A percentile compares a stretch with the other conserved stretches of the same genome.
Conservation (phyloP, 1,284 basidiomycete species). For the Entoloma clypeatum region DNA sequence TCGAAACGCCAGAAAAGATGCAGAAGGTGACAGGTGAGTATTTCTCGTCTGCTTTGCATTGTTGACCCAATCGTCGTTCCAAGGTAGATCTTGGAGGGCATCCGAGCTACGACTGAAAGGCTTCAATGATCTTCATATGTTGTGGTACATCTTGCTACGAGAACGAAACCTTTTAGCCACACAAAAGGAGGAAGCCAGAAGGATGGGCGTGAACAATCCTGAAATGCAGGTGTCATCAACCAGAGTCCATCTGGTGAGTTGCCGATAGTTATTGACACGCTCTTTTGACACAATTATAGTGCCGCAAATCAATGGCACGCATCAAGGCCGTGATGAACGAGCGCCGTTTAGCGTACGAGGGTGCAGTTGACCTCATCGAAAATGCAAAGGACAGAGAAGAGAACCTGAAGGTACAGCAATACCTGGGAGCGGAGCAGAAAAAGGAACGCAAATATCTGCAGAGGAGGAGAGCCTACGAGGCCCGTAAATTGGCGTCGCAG, state of each 20-base stretch:
- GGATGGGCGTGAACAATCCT: slow-evolving; percentile 43
- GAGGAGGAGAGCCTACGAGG: slow-evolving; percentile 21
- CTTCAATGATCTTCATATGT: slow-evolving; percentile 86
- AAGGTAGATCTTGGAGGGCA: slow-evolving; percentile 84
- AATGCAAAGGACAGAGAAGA: slow-evolving; percentile 29
- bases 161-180: slow-evolving; percentile 89
- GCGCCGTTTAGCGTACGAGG: slow-evolving; percentile 80
- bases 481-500: slow-evolving; percentile 19
- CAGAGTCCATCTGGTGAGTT: slow-evolving; percentile 39
- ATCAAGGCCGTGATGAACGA: slow-evolving; percentile 95
- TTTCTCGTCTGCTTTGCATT: slow-evolving; percentile 1
- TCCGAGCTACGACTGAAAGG: slow-evolving; percentile 84
- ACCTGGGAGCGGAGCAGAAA: slow-evolving; percentile 24
- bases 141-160: slow-evolving; percentile 88
- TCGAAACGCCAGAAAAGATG: slow-evolving; percentile 40
- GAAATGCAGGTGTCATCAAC: slow-evolving; percentile 33
- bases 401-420: slow-evolving; percentile 29
- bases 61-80: not conserved
- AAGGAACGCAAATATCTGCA: slow-evolving; percentile 20
- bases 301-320: slow-evolving; percentile 93
- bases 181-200: slow-evolving; percentile 74
- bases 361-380: slow-evolving; percentile 48
- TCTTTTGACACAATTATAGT: slow-evolving; percentile 43
- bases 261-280: slow-evolving; percentile 2
- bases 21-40: slow-evolving; percentile 34